These are phyloP conservation scores for Keithomyces neogunnii DNA, from an alignment of 2,329 filamentous ascomycete species.

Conservation along the genomic window DNA sequence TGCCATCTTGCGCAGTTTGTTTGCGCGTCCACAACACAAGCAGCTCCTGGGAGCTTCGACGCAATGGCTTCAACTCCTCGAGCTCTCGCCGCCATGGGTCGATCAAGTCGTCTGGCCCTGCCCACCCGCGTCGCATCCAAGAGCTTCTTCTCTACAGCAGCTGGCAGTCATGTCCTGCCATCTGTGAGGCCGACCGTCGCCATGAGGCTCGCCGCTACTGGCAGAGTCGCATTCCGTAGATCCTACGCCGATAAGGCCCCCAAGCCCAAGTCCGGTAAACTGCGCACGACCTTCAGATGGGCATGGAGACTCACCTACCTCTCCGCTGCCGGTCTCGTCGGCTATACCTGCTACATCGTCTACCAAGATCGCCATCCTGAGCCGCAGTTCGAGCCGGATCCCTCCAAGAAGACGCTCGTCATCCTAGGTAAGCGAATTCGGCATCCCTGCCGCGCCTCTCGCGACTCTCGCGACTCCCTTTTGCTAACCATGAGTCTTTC, in stretches of 20 bases:
- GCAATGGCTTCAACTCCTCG: conserved; percentile 38
- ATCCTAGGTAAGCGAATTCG: conserved; percentile 64
- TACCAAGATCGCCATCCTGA: conserved; percentile 74
- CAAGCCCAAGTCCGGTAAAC: conserved; percentile 46
- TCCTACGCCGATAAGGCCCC: conserved; percentile 44
- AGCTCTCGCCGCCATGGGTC: conserved; percentile 29
- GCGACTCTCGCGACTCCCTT: not conserved
- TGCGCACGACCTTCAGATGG: conserved; percentile 65
- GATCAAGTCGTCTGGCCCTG: conserved; percentile 20
- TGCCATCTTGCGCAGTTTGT: not conserved
- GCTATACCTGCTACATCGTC: conserved; percentile 70
- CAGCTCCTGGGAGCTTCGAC: conserved; percentile 12
- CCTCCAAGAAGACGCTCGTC: conserved; percentile 92
- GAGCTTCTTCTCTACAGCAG: conserved; percentile 23
- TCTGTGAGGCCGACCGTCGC: conserved; percentile 21
- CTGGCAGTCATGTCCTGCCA: conserved; percentile 15
- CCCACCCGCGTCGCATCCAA: conserved; percentile 21
- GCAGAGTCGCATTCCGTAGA: conserved; percentile 33
- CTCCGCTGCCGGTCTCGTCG: conserved; percentile 59
- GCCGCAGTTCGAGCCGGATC: conserved; percentile 72
- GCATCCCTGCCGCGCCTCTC: not conserved
- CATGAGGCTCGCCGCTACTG: conserved; percentile 25
- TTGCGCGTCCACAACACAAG: not conserved
- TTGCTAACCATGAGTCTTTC: not conserved
- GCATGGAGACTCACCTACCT: conserved; percentile 77